These are phyloP conservation scores for Amylostereum areolatum DNA, from an alignment of 1,284 basidiomycete species.

Conservation along the genomic window DNA sequence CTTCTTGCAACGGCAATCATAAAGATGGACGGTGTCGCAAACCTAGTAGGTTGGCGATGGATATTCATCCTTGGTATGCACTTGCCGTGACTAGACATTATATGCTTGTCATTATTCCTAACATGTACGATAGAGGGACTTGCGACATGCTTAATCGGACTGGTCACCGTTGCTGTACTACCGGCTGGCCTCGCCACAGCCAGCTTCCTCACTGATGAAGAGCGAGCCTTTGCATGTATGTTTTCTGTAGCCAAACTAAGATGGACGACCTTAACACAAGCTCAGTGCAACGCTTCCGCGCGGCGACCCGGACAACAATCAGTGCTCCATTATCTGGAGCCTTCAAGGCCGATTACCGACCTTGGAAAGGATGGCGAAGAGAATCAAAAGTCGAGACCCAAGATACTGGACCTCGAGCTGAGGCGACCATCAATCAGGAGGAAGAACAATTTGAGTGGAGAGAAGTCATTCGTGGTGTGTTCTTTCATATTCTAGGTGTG, in stretches of 20 bases:
- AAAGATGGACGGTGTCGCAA: slow-evolving; percentile 52
- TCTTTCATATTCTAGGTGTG: background rate
- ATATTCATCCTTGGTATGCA: slow-evolving; percentile 57
- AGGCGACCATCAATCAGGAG: slow-evolving; percentile 26
- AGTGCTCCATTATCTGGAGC: too few species aligned
- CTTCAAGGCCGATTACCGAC: too few species aligned
- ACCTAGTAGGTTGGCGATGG: slow-evolving; percentile 54
- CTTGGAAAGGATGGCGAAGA: too few species aligned
- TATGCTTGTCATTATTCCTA: too few species aligned
- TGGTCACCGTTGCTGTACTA: slow-evolving; percentile 46
- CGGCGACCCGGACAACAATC: too few species aligned
- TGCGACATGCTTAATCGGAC: slow-evolving; percentile 47
- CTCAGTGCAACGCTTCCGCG: too few species aligned
- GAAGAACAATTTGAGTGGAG: slow-evolving; percentile 53
- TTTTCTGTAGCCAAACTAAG: too few species aligned
- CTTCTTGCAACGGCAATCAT: slow-evolving; percentile 52
- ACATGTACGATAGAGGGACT: slow-evolving; percentile 41
- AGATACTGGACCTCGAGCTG: background rate
- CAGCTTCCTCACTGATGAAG: slow-evolving; percentile 56
- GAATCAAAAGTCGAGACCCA: too few species aligned
- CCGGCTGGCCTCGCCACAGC: slow-evolving; percentile 58
- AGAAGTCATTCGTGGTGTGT: slow-evolving; percentile 47
- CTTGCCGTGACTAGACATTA: too few species aligned
- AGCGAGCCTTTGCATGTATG: slow-evolving; percentile 50
- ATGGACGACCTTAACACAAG: too few species aligned